phyloP scores from a whole-genome alignment of 306 rosid genomes.

The Trichosanthes cucumerina region DNA sequence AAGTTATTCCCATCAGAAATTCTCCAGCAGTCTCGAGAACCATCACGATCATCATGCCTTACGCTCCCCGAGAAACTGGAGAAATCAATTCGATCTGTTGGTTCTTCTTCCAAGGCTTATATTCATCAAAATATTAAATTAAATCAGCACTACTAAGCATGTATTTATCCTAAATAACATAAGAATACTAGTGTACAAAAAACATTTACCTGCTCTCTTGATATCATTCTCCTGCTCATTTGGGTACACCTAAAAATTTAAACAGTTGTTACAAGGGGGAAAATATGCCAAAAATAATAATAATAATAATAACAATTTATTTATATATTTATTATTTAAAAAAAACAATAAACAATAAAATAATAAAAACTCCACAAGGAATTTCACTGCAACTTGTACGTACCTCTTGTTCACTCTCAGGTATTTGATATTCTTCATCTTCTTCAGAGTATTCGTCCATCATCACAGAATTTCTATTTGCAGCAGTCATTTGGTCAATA shows the following conservation, averaged over 20 bases:
- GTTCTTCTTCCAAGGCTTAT: constrained; percentile 77
- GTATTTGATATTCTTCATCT: constrained; percentile 89
- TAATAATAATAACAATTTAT: not conserved
- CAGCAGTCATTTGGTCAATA: constrained; percentile 54
- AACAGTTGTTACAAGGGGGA: not conserved
- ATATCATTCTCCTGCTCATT: constrained; percentile 43
- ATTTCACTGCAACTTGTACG: constrained; percentile 23
- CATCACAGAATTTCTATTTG: constrained; percentile 68
- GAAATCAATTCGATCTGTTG: constrained; percentile 56
- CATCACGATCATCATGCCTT: constrained; percentile 66
- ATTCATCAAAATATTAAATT: constrained; percentile 26
- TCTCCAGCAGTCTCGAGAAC: constrained; percentile 91
- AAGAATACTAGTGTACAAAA: not conserved
- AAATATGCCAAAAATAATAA: not conserved
- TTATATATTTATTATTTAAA: not conserved
- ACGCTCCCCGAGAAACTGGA: constrained; percentile 85
- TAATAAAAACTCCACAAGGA: not conserved
- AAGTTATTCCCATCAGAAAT: constrained; percentile 90
- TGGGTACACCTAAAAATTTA: constrained; percentile 45
- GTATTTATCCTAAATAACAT: not conserved
- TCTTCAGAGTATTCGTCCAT: constrained; percentile 96
- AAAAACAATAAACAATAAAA: not conserved
- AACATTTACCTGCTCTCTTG: constrained; percentile 49
- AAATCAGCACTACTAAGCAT: constrained; percentile 7
- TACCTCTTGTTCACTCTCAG: constrained; percentile 87